Base-by-base conservation (phyloP, 495 filamentous ascomycete species). In the Aspergillus ellipticus region DNA sequence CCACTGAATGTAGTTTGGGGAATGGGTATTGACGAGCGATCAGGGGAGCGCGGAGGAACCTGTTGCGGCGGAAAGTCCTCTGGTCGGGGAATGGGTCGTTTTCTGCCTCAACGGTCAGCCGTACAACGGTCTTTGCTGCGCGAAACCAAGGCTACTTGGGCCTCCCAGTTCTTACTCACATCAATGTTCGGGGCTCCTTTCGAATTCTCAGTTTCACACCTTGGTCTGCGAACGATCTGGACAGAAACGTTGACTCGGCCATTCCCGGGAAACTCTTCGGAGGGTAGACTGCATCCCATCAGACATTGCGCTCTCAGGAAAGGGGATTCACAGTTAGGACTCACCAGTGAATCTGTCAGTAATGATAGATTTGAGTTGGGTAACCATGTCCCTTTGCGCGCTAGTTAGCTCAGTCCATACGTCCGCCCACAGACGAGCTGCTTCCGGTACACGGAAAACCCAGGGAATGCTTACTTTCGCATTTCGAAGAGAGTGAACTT, bases 221-320 rank as follows among this genome's bases (percentile, higher is more conserved):
- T 68, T 98, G 94, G 66, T 98, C 94, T 56, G 89, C 89, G 72
- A 98, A 97, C 0, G 90, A 90, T 57, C 92, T 82, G 3, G 94
- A 96, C 17, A 98, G 74, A 65, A 90, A 89, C 0, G 94, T 97
- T 8, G 93, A 97, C 67, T 96, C 93, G 41, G 82, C 81, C 82
- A 96, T 86, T 26, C 93, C 93, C 4, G 86, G 87, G 63, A 90
- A 97, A 51, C 86, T 85, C 72, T 95, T 96, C 29, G 82, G 79
- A 15, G 85, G 75, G 53, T 82, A 85, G 16, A 92, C 92, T 86
- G 61, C 22, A 52, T 51, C 13, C 49, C 29, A 51, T 74, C 54
- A 72, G 66, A 33, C 31, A 15, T 37, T 15, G 16, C 15, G n/a
- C 11, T 31, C 4, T 5, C 15, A 21, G 22, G 13, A 9, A 5